Evolutionary conservation across 495 filamentous ascomycete species (phyloP), one percentile per base, ranked within the genome.

Genomic region (Cercophora sp.): DNA sequence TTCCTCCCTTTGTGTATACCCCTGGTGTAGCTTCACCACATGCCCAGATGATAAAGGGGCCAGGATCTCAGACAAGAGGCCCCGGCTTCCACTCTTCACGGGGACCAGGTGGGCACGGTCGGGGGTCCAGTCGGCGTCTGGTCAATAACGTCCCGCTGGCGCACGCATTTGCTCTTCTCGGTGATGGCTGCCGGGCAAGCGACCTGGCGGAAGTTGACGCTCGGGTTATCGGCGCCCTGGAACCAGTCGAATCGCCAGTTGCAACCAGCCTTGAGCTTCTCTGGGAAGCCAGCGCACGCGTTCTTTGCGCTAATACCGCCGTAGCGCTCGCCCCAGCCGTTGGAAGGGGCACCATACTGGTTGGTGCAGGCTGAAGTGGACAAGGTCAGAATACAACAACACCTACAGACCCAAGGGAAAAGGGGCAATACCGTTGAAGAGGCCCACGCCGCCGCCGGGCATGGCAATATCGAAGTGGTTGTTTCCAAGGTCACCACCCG

Each of bases 221-320:
- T 57, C 27, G 83, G 83, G 69, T 86, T 85, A 64, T 85, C 81
- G 26, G 81, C 73, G 43, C 74, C 73, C 53, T 65, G 46, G 65
- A 85, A 85, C 80, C 81, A 87, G 68, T 84, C 82, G 66, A 82
- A 87, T 51, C 83, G 80, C 77, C 80, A 87, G 64, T 80, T 71
- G 70, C 83, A 86, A n/a, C 84, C 83, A 2, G 66, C 68, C 68
- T 82, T 79, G 42, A 87, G 72, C 20, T 69, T 70, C 19, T 50
- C 66, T 4, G 82, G 81, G 69, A 86, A 82, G 24, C 58, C 31
- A 54, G 75, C 68, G 69, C 84, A 86, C 9, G 74, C 72, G 35
- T 65, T 68, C 48, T 74, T 67, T 16, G 70, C 73, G 3, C 62
- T 57, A 56, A 85, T 70, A 43, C 84, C 83, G 43, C 83, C 84